Percentiles rank a stretch among this genome's conserved stretches.
Conservation (phyloP, 208 protist genomes). For the Trypanosoma grayi region DNA sequence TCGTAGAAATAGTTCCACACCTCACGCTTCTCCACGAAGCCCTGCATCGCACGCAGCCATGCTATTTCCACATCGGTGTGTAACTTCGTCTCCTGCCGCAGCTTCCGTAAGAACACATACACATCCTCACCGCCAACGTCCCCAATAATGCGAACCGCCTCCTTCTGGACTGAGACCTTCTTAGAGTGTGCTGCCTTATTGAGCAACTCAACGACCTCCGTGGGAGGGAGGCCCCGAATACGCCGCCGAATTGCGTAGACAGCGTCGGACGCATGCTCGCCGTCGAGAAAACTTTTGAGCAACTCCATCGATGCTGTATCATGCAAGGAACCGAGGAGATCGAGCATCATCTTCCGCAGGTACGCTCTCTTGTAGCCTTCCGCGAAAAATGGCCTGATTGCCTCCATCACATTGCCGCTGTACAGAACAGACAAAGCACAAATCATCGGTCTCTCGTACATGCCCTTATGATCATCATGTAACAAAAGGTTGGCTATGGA, state of each 20-base stretch:
- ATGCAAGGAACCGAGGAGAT: constrained; percentile 2
- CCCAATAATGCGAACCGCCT: constrained; percentile 1
- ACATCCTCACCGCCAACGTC: background rate
- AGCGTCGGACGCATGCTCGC: constrained; percentile 4
- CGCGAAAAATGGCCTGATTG: background rate
- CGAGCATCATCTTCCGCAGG: background rate
- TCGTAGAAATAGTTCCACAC: constrained; percentile 12
- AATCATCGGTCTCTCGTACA: background rate
- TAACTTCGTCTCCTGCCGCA: background rate
- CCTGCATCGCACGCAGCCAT: constrained; percentile 13
- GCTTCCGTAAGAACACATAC: constrained; percentile 9
- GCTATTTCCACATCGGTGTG: constrained; percentile 14
- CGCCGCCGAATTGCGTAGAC: constrained; percentile 13
- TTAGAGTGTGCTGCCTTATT: constrained; percentile 1
- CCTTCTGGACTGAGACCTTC: constrained; percentile 17
- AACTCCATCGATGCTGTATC: constrained; percentile 11
- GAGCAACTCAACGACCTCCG: constrained; percentile 11
- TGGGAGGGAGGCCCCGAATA: background rate
- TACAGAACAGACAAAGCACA: background rate
- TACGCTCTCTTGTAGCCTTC: background rate
- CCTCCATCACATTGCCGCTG: constrained; percentile 15
- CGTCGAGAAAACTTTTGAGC: background rate
- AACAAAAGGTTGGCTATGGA: constrained; percentile 3
- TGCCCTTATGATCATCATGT: background rate
- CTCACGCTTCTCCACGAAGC: constrained; percentile 11